Percentiles rank a stretch among this genome's conserved stretches.
phyloP scores from a whole-genome alignment of 2,329 filamentous ascomycete species.

The Colletotrichum godetiae region DNA sequence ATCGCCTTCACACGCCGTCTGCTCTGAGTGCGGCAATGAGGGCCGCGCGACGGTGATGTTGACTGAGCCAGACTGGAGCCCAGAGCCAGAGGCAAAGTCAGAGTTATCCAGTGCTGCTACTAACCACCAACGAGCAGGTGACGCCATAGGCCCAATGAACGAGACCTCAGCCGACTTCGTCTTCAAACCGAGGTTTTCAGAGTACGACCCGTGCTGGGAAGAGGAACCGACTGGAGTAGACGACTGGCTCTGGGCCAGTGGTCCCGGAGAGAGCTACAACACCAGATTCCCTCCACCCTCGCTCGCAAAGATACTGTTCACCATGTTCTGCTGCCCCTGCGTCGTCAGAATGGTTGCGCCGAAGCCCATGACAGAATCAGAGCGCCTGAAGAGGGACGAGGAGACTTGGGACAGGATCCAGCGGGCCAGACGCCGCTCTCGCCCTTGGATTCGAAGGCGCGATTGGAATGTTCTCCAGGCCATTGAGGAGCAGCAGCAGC shows the following conservation, averaged over 20 bases:
- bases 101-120: background rate
- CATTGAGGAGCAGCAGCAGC: too few species aligned
- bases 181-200: background rate
- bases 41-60: background rate
- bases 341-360: background rate
- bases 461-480: too few species aligned
- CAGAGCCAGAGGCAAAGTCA: background rate
- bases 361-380: background rate
- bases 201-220: too few species aligned
- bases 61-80: background rate
- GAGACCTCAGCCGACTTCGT: conserved; percentile 9
- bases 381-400: background rate
- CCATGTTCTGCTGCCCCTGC: background rate
- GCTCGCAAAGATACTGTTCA: background rate
- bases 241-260: background rate
- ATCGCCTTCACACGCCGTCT: background rate
- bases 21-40: background rate
- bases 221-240: background rate
- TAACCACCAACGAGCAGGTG: background rate
- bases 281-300: background rate
- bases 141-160: background rate
- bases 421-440: background rate
- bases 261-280: background rate
- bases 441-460: background rate
- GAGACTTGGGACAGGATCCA: background rate